A percentile compares a stretch with the other conserved stretches of the same genome.
These are phyloP conservation scores for Monilinia laxa DNA, from an alignment of 2,329 filamentous ascomycete genomes.

Conservation along the genomic window DNA sequence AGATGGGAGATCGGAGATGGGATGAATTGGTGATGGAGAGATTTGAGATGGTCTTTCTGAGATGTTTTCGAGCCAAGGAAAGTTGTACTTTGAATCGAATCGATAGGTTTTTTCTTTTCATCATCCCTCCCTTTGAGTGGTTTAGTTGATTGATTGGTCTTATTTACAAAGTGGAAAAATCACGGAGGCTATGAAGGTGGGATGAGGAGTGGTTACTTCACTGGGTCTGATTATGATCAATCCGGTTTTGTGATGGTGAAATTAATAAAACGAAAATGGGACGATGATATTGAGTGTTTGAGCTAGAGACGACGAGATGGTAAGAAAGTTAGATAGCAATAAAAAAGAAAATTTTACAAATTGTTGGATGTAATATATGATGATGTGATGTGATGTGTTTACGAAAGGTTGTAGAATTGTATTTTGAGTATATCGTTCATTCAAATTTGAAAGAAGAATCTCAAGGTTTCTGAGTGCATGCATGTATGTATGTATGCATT, in stretches of 20 bases:
- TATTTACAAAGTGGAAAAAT: background rate
- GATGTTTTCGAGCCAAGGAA: background rate
- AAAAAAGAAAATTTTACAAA: background rate
- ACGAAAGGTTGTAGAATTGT: no score
- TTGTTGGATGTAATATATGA: no score
- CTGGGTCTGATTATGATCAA: background rate
- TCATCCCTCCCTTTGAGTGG: constrained; percentile 5
- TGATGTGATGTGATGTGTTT: no score
- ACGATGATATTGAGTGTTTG: background rate
- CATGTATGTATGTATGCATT: no score
- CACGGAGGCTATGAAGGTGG: background rate
- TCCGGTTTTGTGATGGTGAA: background rate
- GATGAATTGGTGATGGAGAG: background rate
- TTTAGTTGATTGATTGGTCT: background rate
- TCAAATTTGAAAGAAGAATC: no score
- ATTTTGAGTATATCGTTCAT: no score
- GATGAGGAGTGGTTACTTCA: background rate
- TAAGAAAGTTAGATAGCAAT: constrained; percentile 4
- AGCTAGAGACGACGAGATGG: background rate
- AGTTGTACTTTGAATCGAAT: constrained; percentile 14
- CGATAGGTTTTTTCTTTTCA: background rate
- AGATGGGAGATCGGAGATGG: background rate
- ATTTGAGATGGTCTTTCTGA: background rate
- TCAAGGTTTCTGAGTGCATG: no score
- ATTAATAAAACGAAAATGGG: background rate